Conservation (phyloP, 345 rosid genomes). For the Gossypium australe region DNA sequence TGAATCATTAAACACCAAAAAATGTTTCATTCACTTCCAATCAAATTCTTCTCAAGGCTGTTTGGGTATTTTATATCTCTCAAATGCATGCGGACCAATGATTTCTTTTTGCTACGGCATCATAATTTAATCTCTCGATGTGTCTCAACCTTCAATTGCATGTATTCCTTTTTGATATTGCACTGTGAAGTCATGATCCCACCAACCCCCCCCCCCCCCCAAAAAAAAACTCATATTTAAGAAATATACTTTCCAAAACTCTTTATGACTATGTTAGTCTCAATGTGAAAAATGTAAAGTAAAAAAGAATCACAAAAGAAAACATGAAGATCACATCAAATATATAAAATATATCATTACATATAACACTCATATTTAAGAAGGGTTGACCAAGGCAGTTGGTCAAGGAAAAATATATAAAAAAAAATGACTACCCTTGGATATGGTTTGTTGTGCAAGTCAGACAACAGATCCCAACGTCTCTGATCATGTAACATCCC, state of each 20-base stretch:
- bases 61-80: conserved; percentile 10
- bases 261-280: too few species aligned
- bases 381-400: background rate
- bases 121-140: conserved; percentile 17
- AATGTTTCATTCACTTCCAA: conserved; percentile 11
- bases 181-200: background rate
- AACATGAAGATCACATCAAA: too few species aligned
- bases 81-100: background rate
- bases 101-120: conserved; percentile 6
- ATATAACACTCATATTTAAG: too few species aligned
- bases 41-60: conserved; percentile 35
- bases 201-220: background rate
- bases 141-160: background rate
- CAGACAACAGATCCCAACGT: background rate
- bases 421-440: background rate
- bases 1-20: conserved; percentile 15
- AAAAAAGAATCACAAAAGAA: too few species aligned
- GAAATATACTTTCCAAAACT: too few species aligned
- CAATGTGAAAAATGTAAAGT: too few species aligned
- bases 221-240: too few species aligned
- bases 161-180: background rate
- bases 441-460: background rate
- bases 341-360: too few species aligned
- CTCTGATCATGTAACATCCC: background rate
- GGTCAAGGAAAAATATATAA: background rate